These are phyloP conservation scores for Omphalea diandra DNA, from an alignment of 441 rosid species.

Conservation along the genomic window DNA sequence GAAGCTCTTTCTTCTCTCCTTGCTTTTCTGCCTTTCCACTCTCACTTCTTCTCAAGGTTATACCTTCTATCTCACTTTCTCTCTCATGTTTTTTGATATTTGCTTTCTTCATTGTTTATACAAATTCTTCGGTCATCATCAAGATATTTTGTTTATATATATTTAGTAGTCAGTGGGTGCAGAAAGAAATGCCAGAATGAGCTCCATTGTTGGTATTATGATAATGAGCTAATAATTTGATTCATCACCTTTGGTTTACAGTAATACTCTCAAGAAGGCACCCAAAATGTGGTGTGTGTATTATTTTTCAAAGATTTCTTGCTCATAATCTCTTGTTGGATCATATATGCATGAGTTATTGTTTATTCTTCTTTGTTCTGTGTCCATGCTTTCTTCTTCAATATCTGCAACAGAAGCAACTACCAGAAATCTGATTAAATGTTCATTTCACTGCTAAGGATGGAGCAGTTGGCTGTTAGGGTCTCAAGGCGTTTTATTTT, in stretches of 20 bases:
- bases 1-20: conserved; percentile 25
- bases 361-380: background rate
- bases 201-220: too few relatives aligned
- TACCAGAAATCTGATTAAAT: background rate
- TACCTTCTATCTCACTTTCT: conserved; percentile 19
- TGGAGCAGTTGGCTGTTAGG: background rate
- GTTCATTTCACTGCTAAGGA: background rate
- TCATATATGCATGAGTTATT: too few relatives aligned
- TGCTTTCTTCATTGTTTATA: background rate
- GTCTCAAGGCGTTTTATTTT: conserved; percentile 7
- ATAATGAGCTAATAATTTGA: too few relatives aligned
- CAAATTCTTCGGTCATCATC: conserved; percentile 2
- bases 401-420: background rate
- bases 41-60: conserved; percentile 57
- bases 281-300: too few relatives aligned
- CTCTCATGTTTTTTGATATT: background rate
- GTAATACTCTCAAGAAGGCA: background rate
- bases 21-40: conserved; percentile 27
- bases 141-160: background rate
- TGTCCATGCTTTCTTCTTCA: background rate
- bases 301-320: background rate
- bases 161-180: background rate
- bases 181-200: background rate
- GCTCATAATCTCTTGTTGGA: background rate
- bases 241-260: background rate